These are phyloP conservation scores for Cerioporus squamosus DNA, from an alignment of 1,284 basidiomycete genomes.

Conservation along the genomic window DNA sequence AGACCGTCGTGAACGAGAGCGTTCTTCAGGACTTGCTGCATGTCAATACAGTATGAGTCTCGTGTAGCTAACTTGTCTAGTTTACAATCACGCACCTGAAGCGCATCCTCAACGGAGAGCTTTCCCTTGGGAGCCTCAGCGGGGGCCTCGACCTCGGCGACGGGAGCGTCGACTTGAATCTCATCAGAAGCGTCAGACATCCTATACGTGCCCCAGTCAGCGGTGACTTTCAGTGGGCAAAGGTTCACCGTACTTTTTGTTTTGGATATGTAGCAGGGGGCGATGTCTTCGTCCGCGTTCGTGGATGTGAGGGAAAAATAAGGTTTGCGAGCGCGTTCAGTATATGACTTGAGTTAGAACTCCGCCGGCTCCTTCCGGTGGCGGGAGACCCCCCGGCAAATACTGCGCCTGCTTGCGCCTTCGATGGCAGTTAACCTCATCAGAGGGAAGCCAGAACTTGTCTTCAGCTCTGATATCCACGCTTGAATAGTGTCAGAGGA, in stretches of 20 bases:
- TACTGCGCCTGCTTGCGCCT: neutral
- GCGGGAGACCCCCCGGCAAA: neutral
- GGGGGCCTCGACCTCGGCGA: slow-evolving; percentile 80
- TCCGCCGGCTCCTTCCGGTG: slow-evolving; percentile 50
- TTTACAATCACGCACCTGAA: slow-evolving; percentile 65
- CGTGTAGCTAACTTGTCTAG: neutral
- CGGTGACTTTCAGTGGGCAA: neutral
- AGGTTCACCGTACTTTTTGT: slow-evolving; percentile 48
- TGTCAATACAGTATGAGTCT: neutral
- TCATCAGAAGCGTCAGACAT: slow-evolving; percentile 99
- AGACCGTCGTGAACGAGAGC: slow-evolving; percentile 98
- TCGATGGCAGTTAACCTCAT: no score
- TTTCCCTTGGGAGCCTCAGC: slow-evolving; percentile 91
- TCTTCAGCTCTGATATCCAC: no score
- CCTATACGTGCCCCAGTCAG: slow-evolving; percentile 40
- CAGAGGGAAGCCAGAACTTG: no score
- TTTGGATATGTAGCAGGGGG: slow-evolving; percentile 37
- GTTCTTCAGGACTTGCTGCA: slow-evolving; percentile 91
- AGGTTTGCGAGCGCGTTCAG: slow-evolving; percentile 41
- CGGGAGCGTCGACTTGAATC: slow-evolving; percentile 75
- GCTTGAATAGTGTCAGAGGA: no score
- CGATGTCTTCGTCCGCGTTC: slow-evolving; percentile 93
- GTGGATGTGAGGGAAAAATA: slow-evolving; percentile 66
- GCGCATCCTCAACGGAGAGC: slow-evolving; percentile 96
- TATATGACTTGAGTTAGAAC: slow-evolving; percentile 40